A percentile compares a stretch with the other conserved stretches of the same genome.
Evolutionary conservation across 371 early-diverging fungal genomes (phyloP).

Genomic region (Zopfochytrium polystomum): DNA sequence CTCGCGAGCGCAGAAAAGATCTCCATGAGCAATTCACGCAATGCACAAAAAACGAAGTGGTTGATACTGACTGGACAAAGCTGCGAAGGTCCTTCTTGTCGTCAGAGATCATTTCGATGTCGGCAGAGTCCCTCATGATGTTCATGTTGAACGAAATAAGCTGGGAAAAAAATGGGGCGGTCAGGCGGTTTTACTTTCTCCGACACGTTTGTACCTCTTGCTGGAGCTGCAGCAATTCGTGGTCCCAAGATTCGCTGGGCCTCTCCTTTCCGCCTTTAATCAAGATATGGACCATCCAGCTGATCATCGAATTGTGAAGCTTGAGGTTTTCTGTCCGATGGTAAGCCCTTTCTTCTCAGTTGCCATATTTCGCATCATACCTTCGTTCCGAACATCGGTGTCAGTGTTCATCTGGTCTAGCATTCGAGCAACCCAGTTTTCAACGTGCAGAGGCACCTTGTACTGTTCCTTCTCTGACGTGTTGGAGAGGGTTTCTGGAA

Average conservation of each 20-base stretch:
- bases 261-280: slow-evolving; percentile 40
- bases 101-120: slow-evolving; percentile 46
- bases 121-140: slow-evolving; percentile 41
- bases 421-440: slow-evolving; percentile 45
- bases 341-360: not conserved
- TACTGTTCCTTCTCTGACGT: slow-evolving; percentile 52
- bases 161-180: slow-evolving; percentile 17
- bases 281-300: slow-evolving; percentile 52
- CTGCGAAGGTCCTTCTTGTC: slow-evolving; percentile 42
- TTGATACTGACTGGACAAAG: slow-evolving; percentile 32
- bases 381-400: slow-evolving; percentile 48
- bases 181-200: not conserved
- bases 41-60: slow-evolving; percentile 3
- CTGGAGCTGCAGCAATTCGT: slow-evolving; percentile 37
- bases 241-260: slow-evolving; percentile 43
- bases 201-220: slow-evolving; percentile 24
- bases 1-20: not conserved
- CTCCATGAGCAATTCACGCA: not conserved
- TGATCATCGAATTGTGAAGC: slow-evolving; percentile 44
- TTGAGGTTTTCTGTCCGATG: slow-evolving; percentile 42
- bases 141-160: slow-evolving; percentile 42
- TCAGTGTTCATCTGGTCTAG: slow-evolving; percentile 53
- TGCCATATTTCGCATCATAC: too few relatives aligned
- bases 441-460: slow-evolving; percentile 48
- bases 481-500: slow-evolving; percentile 40